Evolutionary conservation across 2,329 filamentous ascomycete species (phyloP).

Genomic region (Fusarium sp.): DNA sequence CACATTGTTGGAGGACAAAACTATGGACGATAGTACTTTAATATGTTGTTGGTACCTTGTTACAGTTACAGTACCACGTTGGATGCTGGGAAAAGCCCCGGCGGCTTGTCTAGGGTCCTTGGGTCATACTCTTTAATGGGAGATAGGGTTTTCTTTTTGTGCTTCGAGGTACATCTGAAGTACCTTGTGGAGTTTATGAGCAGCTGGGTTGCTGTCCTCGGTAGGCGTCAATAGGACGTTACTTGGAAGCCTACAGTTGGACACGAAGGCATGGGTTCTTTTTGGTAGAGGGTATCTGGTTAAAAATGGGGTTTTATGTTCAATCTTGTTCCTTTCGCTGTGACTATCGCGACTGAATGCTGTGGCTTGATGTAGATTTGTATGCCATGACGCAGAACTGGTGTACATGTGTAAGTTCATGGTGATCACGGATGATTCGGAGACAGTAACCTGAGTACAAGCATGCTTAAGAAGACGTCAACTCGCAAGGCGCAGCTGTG

Average conservation of each 20-base stretch:
- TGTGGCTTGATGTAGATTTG: not conserved
- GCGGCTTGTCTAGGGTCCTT: slow-evolving; percentile 47
- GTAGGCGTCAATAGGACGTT: slow-evolving; percentile 30
- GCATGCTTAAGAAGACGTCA: not conserved
- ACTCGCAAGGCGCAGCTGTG: not conserved
- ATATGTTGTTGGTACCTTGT: slow-evolving; percentile 37
- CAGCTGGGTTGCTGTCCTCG: slow-evolving; percentile 38
- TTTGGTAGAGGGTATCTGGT: slow-evolving; percentile 27
- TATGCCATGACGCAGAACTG: not conserved
- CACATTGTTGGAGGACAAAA: slow-evolving; percentile 45
- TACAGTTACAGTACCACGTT: slow-evolving; percentile 39
- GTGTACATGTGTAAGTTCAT: not conserved
- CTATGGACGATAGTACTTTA: slow-evolving; percentile 43
- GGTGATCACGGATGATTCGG: slow-evolving; percentile 4
- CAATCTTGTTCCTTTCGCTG: not conserved
- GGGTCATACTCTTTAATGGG: slow-evolving; percentile 41
- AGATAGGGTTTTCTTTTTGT: slow-evolving; percentile 31
- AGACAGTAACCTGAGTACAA: not conserved
- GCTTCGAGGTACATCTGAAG: slow-evolving; percentile 23
- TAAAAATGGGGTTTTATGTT: slow-evolving; percentile 38
- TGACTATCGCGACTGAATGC: not conserved
- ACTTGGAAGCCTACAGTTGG: slow-evolving; percentile 37
- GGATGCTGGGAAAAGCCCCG: slow-evolving; percentile 48
- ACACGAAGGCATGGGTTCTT: slow-evolving; percentile 37
- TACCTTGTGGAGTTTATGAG: slow-evolving; percentile 37